These are phyloP conservation scores for Calonectria leucothoes DNA, from an alignment of 2,329 filamentous ascomycete genomes.

Conservation along the genomic window DNA sequence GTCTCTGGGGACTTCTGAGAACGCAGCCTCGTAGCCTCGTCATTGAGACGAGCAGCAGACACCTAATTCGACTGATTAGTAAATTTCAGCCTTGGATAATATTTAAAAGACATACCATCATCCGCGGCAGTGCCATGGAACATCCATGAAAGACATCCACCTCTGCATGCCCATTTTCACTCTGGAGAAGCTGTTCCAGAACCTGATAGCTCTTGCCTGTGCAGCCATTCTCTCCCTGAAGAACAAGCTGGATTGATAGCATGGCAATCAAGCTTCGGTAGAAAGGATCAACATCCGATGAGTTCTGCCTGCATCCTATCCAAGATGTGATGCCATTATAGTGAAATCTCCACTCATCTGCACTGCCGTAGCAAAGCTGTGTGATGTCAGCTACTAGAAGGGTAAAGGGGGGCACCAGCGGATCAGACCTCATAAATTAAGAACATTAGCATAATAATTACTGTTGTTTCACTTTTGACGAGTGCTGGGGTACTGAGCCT, in stretches of 20 bases:
- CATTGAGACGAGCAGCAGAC: not conserved
- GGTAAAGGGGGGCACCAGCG: not conserved
- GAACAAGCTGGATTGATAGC: not conserved
- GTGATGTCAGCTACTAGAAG: not conserved
- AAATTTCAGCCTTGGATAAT: not conserved
- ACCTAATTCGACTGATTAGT: not conserved
- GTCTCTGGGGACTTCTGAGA: not conserved
- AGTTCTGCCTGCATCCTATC: not conserved
- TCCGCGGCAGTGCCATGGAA: not conserved
- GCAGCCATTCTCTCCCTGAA: not conserved
- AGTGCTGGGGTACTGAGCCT: not conserved
- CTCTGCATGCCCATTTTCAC: not conserved
- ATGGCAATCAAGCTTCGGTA: not conserved
- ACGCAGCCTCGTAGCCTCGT: not conserved
- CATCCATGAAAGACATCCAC: not conserved
- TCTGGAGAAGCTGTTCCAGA: not conserved
- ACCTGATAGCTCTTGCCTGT: not conserved
- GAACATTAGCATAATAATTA: not conserved
- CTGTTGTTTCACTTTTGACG: not conserved
- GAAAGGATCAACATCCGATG: not conserved
- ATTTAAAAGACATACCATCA: not conserved
- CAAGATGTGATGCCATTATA: not conserved
- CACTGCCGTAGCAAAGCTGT: not conserved
- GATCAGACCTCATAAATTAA: not conserved
- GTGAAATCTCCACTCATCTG: not conserved